Percentiles rank a stretch among this genome's conserved stretches.
Evolutionary conservation across 164 flowering plant species (phyloP).

Genomic region (Magnolia kwangsiensis): DNA sequence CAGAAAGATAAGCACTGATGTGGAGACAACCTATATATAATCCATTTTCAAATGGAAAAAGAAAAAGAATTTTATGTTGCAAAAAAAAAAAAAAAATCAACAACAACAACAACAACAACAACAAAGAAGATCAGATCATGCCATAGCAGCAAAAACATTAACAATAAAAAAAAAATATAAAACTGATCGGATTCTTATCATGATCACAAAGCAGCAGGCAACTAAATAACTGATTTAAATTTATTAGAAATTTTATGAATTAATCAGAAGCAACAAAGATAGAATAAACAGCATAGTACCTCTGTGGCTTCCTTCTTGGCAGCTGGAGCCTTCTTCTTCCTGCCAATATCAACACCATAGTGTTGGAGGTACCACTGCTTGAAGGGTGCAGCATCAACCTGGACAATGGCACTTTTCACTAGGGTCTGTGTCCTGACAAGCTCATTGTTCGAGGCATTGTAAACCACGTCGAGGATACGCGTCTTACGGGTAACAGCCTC

Average conservation of each 20-base stretch:
- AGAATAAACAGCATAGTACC: constrained; percentile 4
- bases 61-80: background rate
- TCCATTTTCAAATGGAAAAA: too few species aligned
- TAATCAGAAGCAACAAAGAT: background rate
- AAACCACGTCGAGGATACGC: constrained; percentile 30
- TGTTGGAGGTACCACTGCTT: constrained; percentile 34
- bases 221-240: too few species aligned
- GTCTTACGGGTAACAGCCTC: constrained; percentile 31
- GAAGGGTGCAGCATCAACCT: constrained; percentile 32
- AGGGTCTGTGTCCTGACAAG: constrained; percentile 32
- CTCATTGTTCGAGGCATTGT: constrained; percentile 36
- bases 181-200: background rate
- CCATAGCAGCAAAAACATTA: background rate
- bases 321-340: constrained; percentile 25
- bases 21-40: too few species aligned
- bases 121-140: background rate
- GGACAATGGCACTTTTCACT: constrained; percentile 33
- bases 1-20: too few species aligned
- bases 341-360: constrained; percentile 28
- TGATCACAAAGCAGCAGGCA: too few species aligned
- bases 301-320: constrained; percentile 26
- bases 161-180: background rate
- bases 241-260: background rate
- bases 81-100: background rate
- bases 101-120: background rate